These are phyloP conservation scores for Bruguiera hainesii DNA, from an alignment of 441 rosid genomes.

Conservation along the genomic window DNA sequence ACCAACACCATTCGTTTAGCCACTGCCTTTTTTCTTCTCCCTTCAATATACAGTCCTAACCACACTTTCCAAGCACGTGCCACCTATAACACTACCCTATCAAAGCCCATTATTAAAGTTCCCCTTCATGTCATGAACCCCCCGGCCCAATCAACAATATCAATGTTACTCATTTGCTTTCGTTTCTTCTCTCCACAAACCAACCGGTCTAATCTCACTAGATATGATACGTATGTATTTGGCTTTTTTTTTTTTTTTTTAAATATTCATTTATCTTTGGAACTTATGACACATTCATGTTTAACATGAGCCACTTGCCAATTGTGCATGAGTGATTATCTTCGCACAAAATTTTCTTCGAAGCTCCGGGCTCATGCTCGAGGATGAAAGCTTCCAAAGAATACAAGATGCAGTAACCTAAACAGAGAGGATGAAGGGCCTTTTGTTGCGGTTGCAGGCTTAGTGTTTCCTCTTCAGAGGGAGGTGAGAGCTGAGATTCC, in stretches of 20 bases:
- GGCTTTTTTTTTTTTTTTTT: no score
- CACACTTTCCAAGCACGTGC: conserved; percentile 18
- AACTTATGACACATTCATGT: conserved; percentile 44
- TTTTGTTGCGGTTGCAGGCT: conserved; percentile 68
- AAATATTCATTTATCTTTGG: conserved; percentile 8
- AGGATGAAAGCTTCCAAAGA: conserved; percentile 38
- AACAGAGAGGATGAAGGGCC: conserved; percentile 52
- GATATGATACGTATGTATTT: background rate
- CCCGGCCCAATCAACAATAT: conserved; percentile 34
- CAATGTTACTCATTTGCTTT: conserved; percentile 42
- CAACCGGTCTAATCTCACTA: conserved; percentile 37
- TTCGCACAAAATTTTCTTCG: conserved; percentile 27
- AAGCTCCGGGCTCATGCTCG: conserved; percentile 14
- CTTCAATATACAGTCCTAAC: conserved; percentile 10
- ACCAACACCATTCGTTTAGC: conserved; percentile 11
- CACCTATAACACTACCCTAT: conserved; percentile 35
- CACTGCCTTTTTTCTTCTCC: conserved; percentile 1
- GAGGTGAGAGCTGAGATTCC: conserved; percentile 43
- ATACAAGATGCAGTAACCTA: conserved; percentile 40
- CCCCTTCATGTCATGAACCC: conserved; percentile 34
- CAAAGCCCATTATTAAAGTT: conserved; percentile 33
- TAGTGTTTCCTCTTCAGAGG: conserved; percentile 65
- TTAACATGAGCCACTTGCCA: conserved; percentile 39
- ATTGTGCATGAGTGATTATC: conserved; percentile 38
- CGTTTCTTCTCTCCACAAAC: conserved; percentile 29